Evolutionary conservation across 2,329 filamentous ascomycete species (phyloP).

Genomic region (Pseudogymnoascus sp.): DNA sequence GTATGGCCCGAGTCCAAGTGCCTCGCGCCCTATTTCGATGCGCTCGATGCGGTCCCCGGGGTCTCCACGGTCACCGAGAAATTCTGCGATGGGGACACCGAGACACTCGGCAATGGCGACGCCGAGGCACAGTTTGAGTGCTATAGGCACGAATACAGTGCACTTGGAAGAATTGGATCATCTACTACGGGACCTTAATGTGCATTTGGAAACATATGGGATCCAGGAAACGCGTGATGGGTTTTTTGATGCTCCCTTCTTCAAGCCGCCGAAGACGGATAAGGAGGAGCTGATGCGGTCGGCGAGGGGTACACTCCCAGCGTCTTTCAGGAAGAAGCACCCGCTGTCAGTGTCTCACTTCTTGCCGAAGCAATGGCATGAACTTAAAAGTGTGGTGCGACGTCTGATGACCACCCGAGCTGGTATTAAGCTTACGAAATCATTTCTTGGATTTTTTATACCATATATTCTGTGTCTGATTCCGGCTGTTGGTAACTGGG

Average conservation of each 20-base stretch:
- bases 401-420: constrained; percentile 43
- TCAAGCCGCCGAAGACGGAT: constrained; percentile 36
- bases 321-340: constrained; percentile 38
- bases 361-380: constrained; percentile 43
- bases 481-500: constrained; percentile 41
- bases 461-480: constrained; percentile 52
- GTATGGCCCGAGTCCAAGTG: constrained; percentile 25
- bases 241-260: constrained; percentile 39
- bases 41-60: constrained; percentile 19
- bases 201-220: constrained; percentile 38
- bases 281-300: constrained; percentile 36
- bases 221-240: constrained; percentile 39
- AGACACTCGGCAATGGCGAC: background rate
- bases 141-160: background rate
- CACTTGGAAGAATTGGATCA: constrained; percentile 22
- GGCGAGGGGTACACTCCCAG: constrained; percentile 41
- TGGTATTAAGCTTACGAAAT: constrained; percentile 47
- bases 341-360: constrained; percentile 44
- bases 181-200: constrained; percentile 30
- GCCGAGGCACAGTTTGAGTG: background rate
- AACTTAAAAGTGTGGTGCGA: constrained; percentile 36
- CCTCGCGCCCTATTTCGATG: constrained; percentile 22
- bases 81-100: background rate
- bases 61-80: background rate
- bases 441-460: constrained; percentile 51